Evolutionary conservation across 139 green algal genomes (phyloP).

Genomic region (Desmodesmus armatus): DNA sequence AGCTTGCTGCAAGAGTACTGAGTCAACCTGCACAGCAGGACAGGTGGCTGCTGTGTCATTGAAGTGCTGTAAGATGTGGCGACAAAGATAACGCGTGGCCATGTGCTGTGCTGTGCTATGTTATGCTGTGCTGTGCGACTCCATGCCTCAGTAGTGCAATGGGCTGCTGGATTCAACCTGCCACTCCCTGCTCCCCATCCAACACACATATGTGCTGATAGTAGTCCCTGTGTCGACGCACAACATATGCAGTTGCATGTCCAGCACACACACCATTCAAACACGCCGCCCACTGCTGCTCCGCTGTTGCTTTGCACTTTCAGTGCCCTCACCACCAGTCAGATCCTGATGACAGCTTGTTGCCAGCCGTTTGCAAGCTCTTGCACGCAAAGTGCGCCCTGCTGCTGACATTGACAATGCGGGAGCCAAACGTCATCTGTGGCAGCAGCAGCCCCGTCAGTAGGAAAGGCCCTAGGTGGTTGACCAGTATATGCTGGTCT

Average conservation of each 20-base stretch:
- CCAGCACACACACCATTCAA: background rate
- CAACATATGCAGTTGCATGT: background rate
- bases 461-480: constrained; percentile 77
- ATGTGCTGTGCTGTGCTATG: too few relatives aligned
- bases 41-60: too few relatives aligned
- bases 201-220: too few relatives aligned
- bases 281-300: background rate
- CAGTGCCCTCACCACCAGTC: constrained; percentile 33
- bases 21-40: constrained; percentile 45
- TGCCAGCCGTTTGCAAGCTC: constrained; percentile 28
- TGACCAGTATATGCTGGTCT: constrained; percentile 61
- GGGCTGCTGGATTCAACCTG: too few relatives aligned
- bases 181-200: background rate
- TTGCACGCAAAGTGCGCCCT: constrained; percentile 57
- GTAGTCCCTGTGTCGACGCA: too few relatives aligned
- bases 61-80: too few relatives aligned
- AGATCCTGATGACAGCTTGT: background rate
- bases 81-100: too few relatives aligned
- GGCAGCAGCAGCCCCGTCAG: constrained; percentile 74
- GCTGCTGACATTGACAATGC: constrained; percentile 73
- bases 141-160: too few relatives aligned
- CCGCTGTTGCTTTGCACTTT: background rate
- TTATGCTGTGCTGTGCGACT: too few relatives aligned
- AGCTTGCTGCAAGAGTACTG: constrained; percentile 76
- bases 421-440: constrained; percentile 41